Base-by-base conservation (phyloP, 2,329 filamentous ascomycete genomes). In the Hypoxylon sp. region DNA sequence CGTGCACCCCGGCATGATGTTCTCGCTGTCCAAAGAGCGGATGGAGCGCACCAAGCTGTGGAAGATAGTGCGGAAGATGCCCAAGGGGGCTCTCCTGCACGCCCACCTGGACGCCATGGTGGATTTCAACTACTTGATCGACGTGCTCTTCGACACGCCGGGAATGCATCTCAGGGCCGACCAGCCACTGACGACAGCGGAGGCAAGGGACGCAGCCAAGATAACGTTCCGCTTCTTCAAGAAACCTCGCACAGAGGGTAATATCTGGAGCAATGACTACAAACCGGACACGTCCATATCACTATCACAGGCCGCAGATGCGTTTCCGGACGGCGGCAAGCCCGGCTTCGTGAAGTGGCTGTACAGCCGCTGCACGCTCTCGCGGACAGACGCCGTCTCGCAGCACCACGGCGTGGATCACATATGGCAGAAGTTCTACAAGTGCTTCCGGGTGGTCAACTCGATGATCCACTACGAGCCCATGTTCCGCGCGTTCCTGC, bases 81-180 rank as follows among this genome's bases (percentile, higher is more conserved):
- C 93, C 19, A 97, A 97, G 70, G 94, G 93, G 8, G 80, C 87
- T 6, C 76, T 96, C 20, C 74, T 96, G 53, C 92, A 97, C 74
- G 90, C 90, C 31, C 92, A 97, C 71, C 76, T 95, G 67, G 90
- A 95, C 70, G 91, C 92, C 63, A 95, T 95, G 86, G 88, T 96
- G 38, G 89, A 96, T 69, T 84, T 91, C 59, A 88, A 91, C 67
- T 95, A 85, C 75, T 74, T 96, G 5, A 79, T 96, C 27, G 81
- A 86, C 4, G 79, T 88, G 62, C 82, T 90, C 2, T 78, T 97
- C 57, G 75, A 78, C 7, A 87, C 84, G 0, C 83, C 86, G 0
- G 90, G 90, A 1, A 87, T 96, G 65, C 87, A 90, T 70, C 82
- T 96, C 52, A 80, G 84, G 9, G 71, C 71, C n/a, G 75, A 82